These are phyloP conservation scores for Vitis hybrid DNA, from an alignment of 177 flowering plant genomes.

Conservation along the genomic window DNA sequence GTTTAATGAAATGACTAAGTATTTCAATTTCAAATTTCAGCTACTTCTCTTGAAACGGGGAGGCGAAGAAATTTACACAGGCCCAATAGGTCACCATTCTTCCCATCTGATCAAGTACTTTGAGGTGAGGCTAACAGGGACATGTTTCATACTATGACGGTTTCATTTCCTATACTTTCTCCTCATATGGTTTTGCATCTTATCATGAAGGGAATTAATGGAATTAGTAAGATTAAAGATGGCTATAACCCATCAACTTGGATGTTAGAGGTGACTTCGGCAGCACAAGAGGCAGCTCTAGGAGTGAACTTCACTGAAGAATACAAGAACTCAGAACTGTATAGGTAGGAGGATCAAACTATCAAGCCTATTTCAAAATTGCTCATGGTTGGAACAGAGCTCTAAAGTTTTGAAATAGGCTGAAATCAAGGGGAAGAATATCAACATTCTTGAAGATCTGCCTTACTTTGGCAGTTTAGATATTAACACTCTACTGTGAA, in stretches of 20 bases:
- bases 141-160: background rate
- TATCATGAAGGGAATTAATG: slow-evolving; percentile 16
- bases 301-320: slow-evolving; percentile 32
- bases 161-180: background rate
- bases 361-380: too few species aligned
- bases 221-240: slow-evolving; percentile 29
- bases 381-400: too few species aligned
- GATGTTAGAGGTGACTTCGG: slow-evolving; percentile 39
- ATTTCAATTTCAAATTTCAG: background rate
- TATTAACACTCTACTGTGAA: background rate
- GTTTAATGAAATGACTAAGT: background rate
- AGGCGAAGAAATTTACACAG: too few species aligned
- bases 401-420: too few species aligned
- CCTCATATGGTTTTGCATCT: background rate
- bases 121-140: too few species aligned
- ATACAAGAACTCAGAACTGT: slow-evolving; percentile 34
- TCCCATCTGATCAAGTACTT: too few species aligned
- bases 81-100: too few species aligned
- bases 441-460: too few species aligned
- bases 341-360: slow-evolving; percentile 14
- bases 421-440: too few species aligned
- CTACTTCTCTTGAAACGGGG: too few species aligned
- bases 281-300: slow-evolving; percentile 29
- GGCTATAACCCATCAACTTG: slow-evolving; percentile 46
- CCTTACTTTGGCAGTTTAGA: too few species aligned